Conservation (phyloP, 108 stramenopile genomes). For the Stephanodiscus triporus region DNA sequence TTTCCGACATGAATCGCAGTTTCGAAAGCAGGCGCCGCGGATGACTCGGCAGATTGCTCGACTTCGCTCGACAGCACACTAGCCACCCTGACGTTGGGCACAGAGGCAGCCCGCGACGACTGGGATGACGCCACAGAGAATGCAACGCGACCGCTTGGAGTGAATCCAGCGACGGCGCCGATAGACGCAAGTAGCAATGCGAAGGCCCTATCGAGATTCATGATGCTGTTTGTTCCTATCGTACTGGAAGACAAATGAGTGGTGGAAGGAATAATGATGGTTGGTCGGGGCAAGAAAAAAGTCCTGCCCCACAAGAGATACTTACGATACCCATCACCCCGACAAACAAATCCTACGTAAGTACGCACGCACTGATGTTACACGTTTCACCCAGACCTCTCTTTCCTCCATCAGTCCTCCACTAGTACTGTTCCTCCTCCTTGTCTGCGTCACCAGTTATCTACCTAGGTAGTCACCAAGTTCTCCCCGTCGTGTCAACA, state of each 20-base stretch:
- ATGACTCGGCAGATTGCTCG: constrained; percentile 19
- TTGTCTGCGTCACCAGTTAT: too few species aligned
- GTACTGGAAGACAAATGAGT: too few species aligned
- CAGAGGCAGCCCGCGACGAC: constrained; percentile 1
- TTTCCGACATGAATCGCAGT: constrained; percentile 49
- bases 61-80: constrained; percentile 40
- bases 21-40: constrained; percentile 26
- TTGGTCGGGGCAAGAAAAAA: background rate
- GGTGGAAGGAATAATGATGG: background rate
- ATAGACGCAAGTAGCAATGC: constrained; percentile 20
- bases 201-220: constrained; percentile 28
- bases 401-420: background rate
- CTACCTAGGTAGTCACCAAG: too few species aligned
- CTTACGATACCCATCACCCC: too few species aligned
- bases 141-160: constrained; percentile 12
- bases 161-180: constrained; percentile 25
- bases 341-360: background rate
- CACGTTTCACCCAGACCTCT: background rate
- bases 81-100: constrained; percentile 1
- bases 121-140: constrained; percentile 1
- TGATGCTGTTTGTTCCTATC: background rate
- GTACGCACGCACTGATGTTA: background rate
- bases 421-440: background rate
- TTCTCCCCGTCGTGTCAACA: background rate
- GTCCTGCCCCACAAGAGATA: too few species aligned